phyloP scores from a whole-genome alignment of 2,329 filamentous ascomycete species.

The Verticillium zaregamsianum region DNA sequence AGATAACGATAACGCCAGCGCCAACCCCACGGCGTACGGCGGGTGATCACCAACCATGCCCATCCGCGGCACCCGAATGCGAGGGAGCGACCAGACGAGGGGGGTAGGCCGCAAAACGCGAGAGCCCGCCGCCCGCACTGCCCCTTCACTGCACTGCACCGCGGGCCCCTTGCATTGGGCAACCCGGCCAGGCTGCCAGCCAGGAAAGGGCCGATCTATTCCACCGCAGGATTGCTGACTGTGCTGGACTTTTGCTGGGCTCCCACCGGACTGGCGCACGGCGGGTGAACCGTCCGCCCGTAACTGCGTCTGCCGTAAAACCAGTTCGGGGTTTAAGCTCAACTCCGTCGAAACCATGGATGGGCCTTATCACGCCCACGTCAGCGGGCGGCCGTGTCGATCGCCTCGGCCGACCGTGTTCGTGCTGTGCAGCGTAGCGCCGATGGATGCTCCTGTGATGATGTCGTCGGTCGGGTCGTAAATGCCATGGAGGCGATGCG shows the following conservation, averaged over 20 bases:
- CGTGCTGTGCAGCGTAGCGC: not conserved
- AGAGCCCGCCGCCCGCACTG: not conserved
- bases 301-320: not conserved
- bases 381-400: not conserved
- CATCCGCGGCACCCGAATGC: not conserved
- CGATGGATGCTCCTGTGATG: not conserved
- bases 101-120: not conserved
- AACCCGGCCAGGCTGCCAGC: not conserved
- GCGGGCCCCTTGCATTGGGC: not conserved
- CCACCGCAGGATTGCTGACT: not conserved
- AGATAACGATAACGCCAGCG: not conserved
- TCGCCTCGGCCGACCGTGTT: not conserved
- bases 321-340: not conserved
- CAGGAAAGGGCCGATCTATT: not conserved
- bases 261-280: no score
- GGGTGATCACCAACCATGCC: not conserved
- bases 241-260: not conserved
- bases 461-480: not conserved
- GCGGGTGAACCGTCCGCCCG: not conserved
- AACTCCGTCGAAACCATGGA: not conserved
- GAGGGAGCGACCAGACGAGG: not conserved
- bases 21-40: not conserved
- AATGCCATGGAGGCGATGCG: not conserved
- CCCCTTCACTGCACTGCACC: not conserved
- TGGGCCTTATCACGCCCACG: not conserved